A percentile compares a stretch with the other conserved stretches of the same genome.
These are phyloP conservation scores for Pilobolus umbonatus DNA, from an alignment of 192 early-diverging fungal species.

Conservation along the genomic window DNA sequence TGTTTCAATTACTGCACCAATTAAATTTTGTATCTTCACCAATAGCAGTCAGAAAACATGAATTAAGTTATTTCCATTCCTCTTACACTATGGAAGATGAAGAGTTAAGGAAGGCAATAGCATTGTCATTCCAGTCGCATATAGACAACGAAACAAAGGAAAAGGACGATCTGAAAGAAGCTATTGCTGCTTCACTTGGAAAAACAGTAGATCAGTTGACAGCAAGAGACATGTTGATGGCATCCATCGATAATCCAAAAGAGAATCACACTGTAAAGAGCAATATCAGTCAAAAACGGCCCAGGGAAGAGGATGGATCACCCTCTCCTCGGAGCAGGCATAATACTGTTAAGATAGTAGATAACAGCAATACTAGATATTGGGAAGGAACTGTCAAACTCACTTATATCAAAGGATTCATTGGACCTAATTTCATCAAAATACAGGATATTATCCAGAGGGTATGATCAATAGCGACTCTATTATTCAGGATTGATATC, in stretches of 20 bases:
- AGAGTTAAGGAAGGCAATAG: slow-evolving; percentile 18
- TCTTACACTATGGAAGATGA: slow-evolving; percentile 4
- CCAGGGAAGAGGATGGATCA: not conserved
- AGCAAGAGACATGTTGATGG: slow-evolving; percentile 21
- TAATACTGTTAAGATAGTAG: not conserved
- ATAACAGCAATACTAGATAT: not conserved
- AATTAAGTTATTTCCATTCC: not conserved
- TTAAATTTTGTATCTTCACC: not conserved
- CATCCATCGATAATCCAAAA: not conserved
- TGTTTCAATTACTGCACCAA: not conserved
- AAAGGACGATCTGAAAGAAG: slow-evolving; percentile 20
- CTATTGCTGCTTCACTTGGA: slow-evolving; percentile 33
- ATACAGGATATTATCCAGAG: slow-evolving; percentile 39
- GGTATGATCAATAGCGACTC: not conserved
- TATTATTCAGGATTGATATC: not conserved
- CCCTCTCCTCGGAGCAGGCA: not conserved
- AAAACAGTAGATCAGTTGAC: slow-evolving; percentile 27
- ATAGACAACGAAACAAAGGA: slow-evolving; percentile 12
- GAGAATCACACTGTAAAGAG: not conserved
- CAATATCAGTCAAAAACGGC: not conserved
- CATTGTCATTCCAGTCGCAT: slow-evolving; percentile 10
- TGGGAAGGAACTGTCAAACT: slow-evolving; percentile 30
- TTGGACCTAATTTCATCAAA: slow-evolving; percentile 27
- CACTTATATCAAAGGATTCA: slow-evolving; percentile 25
- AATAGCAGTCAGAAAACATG: not conserved